These are phyloP conservation scores for Waitea zeae DNA, from an alignment of 1,284 basidiomycete species.

Conservation along the genomic window DNA sequence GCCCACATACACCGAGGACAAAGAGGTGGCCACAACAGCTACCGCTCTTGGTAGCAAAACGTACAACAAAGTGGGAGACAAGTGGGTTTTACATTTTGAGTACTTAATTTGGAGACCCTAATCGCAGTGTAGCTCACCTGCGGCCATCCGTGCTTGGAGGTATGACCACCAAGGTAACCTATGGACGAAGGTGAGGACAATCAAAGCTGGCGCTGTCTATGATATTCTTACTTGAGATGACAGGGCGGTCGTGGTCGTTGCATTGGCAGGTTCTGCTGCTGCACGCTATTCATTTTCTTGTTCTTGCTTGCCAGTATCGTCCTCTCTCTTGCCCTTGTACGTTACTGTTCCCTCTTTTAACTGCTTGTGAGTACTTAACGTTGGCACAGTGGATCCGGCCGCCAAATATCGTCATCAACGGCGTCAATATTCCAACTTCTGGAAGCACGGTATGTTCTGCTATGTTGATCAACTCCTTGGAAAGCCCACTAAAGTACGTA, in stretches of 20 bases:
- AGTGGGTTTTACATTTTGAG: too few relatives aligned
- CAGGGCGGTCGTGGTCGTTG: conserved; percentile 40
- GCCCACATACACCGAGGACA: too few relatives aligned
- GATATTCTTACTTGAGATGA: conserved; percentile 3
- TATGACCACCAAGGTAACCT: conserved; percentile 31
- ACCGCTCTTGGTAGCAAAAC: too few relatives aligned
- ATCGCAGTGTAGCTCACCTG: background rate
- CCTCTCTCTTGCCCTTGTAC: conserved; percentile 54
- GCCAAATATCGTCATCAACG: conserved; percentile 51
- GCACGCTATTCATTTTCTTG: conserved; percentile 43
- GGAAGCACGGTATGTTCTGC: conserved; percentile 25
- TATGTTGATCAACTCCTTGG: conserved; percentile 8
- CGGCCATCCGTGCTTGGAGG: conserved; percentile 6
- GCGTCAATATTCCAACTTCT: conserved; percentile 23
- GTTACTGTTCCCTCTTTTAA: conserved; percentile 10
- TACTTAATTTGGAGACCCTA: too few relatives aligned
- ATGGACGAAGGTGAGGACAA: conserved; percentile 40
- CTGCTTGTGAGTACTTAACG: conserved; percentile 1
- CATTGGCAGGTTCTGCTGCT: conserved; percentile 51
- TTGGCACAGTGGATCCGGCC: conserved; percentile 57
- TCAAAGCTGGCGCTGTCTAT: background rate
- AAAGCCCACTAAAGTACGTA: conserved; percentile 1
- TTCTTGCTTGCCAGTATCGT: conserved; percentile 55
- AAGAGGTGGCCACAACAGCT: too few relatives aligned
- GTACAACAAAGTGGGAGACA: too few relatives aligned